Conservation (phyloP, 495 filamentous ascomycete genomes). For the Bombardia bombarda region DNA sequence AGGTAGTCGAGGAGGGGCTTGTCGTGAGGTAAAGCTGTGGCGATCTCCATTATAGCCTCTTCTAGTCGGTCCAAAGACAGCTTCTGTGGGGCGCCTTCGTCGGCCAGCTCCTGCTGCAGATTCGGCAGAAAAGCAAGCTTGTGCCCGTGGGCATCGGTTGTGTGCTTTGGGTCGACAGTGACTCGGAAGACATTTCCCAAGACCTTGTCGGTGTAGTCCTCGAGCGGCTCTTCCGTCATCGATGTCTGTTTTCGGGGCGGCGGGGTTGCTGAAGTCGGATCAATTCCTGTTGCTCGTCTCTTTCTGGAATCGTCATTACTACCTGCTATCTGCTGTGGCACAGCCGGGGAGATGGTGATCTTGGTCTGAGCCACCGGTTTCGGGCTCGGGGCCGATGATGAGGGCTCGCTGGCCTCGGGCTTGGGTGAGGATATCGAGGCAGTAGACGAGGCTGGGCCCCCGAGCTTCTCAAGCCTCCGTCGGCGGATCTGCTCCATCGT, state of each 20-base stretch:
- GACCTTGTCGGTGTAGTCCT: conserved; percentile 63
- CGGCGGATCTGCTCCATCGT: conserved; percentile 33
- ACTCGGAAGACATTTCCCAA: conserved; percentile 65
- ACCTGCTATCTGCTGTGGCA: conserved; percentile 14
- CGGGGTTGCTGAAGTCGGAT: conserved; percentile 11
- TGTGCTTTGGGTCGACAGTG: conserved; percentile 54
- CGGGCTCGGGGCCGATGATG: conserved; percentile 2
- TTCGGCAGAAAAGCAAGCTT: conserved; percentile 49
- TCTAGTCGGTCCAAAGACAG: conserved; percentile 60
- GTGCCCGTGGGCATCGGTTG: conserved; percentile 52
- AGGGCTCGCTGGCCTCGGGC: conserved; percentile 1
- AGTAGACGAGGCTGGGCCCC: conserved; percentile 15
- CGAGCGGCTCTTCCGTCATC: conserved; percentile 32
- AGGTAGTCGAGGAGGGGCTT: conserved; percentile 69
- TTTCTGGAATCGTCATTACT: conserved; percentile 12
- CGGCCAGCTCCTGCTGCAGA: conserved; percentile 58
- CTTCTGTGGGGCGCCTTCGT: conserved; percentile 47
- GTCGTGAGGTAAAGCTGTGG: conserved; percentile 26
- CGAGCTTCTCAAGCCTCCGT: conserved; percentile 34
- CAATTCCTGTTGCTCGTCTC: conserved; percentile 20
- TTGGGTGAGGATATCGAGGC: conserved; percentile 6
- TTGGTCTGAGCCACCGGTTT: conserved; percentile 13
- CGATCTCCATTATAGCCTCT: conserved; percentile 60
- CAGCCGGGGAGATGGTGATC: conserved; percentile 22
- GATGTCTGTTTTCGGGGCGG: conserved; percentile 20